Conservation (phyloP, 306 rosid species). For the Macrotyloma uniflorum region DNA sequence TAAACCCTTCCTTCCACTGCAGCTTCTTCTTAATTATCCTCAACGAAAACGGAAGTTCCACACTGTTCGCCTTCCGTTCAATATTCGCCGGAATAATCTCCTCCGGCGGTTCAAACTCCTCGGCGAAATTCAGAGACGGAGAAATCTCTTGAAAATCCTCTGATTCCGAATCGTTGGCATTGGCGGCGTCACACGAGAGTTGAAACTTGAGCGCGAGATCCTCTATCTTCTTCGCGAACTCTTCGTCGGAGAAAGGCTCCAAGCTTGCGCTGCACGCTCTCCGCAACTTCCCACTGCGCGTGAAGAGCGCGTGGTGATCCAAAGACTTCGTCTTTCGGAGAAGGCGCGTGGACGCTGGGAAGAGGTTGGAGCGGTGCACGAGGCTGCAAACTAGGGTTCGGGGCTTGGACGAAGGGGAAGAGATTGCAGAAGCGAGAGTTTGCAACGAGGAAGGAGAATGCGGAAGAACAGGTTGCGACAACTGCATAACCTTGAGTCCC, state of each 20-base stretch:
- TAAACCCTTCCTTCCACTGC: slow-evolving; percentile 65
- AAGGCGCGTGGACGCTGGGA: slow-evolving; percentile 40
- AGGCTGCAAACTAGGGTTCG: slow-evolving; percentile 46
- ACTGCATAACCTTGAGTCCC: slow-evolving; percentile 69
- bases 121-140: background rate
- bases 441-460: slow-evolving; percentile 67
- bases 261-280: slow-evolving; percentile 69
- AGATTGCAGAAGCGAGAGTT: slow-evolving; percentile 57
- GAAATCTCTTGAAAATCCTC: slow-evolving; percentile 11
- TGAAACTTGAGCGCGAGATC: slow-evolving; percentile 75
- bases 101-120: slow-evolving; percentile 49
- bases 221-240: slow-evolving; percentile 72
- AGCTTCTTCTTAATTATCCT: slow-evolving; percentile 82
- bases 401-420: slow-evolving; percentile 56
- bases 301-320: slow-evolving; percentile 29
- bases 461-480: slow-evolving; percentile 64
- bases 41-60: slow-evolving; percentile 83
- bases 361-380: slow-evolving; percentile 49
- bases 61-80: slow-evolving; percentile 82
- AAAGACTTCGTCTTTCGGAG: slow-evolving; percentile 53
- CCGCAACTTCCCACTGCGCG: slow-evolving; percentile 27
- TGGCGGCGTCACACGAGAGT: slow-evolving; percentile 27
- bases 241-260: slow-evolving; percentile 75
- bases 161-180: slow-evolving; percentile 38
- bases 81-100: slow-evolving; percentile 64